Evolutionary conservation across 208 protist genomes (phyloP), one percentile per base, ranked within the genome.

Genomic region (Leptomonas seymouri): DNA sequence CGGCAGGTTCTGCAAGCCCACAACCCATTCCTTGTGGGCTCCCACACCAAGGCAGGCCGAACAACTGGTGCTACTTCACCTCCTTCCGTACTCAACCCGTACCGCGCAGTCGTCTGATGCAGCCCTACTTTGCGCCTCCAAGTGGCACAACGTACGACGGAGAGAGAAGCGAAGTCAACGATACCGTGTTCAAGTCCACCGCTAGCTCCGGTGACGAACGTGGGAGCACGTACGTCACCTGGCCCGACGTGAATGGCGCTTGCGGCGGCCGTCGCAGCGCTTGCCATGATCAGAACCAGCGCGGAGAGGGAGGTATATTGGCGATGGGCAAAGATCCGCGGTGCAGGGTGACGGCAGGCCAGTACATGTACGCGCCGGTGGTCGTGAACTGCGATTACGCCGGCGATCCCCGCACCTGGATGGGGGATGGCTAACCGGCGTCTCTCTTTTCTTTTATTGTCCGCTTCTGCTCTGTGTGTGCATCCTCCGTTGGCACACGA

Each of bases 371-470:
- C 49, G 44, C 69, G 44, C 71, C 78, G 12, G 72, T 82, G 5
- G 54, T 67, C 1, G 66, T 67, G 27, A 82, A 82, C 54, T 74
- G 67, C 42, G 78, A 82, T 53, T 82, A 78, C 72, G 54, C 60
- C 34, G 67, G 71, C 8, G 78, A 82, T 28, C 78, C 67, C 18
- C 70, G 71, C 9, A 51, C 68, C 34, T 61, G 68, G 60, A 79
- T 84, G 79, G 4, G 41, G 21, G 60, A 54, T 30, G 59, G 76
- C 31, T 69, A 48, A 56, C 11, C 1, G 42, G 30, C 4, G n/a
- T 46, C 2, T 60, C 11, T 46, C 6, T 60, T 46, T 46, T 42
- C 20, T 60, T 7, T 25, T 25, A 57, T 71, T 71, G 45, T 71
- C 21, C 36, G 56, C 27, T 56, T 27, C 49, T 18, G 1, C 31